Evolutionary conservation across 2,329 filamentous ascomycete genomes (phyloP).

Genomic region (Sordariomycetes sp.): DNA sequence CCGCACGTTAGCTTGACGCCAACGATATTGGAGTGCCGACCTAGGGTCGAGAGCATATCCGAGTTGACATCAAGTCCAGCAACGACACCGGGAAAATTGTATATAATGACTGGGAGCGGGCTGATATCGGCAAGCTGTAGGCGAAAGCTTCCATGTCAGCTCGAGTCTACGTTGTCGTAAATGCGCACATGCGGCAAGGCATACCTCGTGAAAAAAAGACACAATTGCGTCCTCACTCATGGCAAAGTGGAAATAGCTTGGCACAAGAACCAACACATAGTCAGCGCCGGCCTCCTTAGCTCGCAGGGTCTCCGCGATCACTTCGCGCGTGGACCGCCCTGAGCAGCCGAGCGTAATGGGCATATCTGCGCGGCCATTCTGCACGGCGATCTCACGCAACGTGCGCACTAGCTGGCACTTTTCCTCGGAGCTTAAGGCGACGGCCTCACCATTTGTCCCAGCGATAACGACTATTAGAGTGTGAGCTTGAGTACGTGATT

Average conservation of each 20-base stretch:
- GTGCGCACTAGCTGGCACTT: conserved; percentile 49
- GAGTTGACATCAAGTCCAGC: conserved; percentile 59
- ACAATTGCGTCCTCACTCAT: conserved; percentile 49
- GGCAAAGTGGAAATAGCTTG: conserved; percentile 60
- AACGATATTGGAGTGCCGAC: conserved; percentile 52
- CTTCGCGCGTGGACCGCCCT: conserved; percentile 55
- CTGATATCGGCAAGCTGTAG: conserved; percentile 41
- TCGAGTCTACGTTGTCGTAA: neutral
- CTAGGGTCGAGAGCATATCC: conserved; percentile 48
- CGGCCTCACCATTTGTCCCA: conserved; percentile 65
- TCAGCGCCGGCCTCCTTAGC: conserved; percentile 54
- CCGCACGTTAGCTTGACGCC: conserved; percentile 65
- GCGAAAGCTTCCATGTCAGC: neutral
- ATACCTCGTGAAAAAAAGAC: conserved; percentile 50
- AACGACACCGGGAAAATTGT: conserved; percentile 61
- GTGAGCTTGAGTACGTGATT: too few species aligned
- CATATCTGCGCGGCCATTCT: conserved; percentile 42
- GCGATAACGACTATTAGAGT: conserved; percentile 47
- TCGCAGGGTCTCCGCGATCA: conserved; percentile 52
- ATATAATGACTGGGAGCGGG: conserved; percentile 55
- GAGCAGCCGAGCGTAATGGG: conserved; percentile 58
- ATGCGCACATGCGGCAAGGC: neutral
- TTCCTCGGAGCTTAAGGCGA: conserved; percentile 55
- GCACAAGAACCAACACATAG: conserved; percentile 56
- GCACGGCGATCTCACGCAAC: conserved; percentile 49